These are phyloP conservation scores for Chloris gayana DNA, from an alignment of 176 grass and related monocot species.

Conservation along the genomic window DNA sequence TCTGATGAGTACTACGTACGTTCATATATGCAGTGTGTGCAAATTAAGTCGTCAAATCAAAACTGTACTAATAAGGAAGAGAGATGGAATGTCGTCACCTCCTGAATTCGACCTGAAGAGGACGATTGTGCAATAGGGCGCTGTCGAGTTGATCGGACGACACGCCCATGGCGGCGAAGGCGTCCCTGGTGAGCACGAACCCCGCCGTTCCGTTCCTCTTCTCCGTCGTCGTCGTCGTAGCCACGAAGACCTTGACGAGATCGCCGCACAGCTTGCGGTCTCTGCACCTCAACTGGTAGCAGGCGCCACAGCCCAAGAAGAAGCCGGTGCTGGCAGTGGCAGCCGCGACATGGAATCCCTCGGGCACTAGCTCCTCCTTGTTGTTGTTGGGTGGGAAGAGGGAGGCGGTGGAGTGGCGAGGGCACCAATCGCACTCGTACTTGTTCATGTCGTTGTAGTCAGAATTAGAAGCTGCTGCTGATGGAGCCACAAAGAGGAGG, in stretches of 20 bases:
- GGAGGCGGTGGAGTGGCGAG: conserved; percentile 45
- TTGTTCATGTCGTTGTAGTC: too few relatives aligned
- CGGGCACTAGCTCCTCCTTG: neutral
- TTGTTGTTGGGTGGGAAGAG: conserved; percentile 13
- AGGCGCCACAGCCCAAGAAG: conserved; percentile 58
- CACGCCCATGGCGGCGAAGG: conserved; percentile 51
- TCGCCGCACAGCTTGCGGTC: conserved; percentile 39
- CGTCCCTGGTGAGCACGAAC: conserved; percentile 42
- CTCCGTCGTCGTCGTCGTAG: neutral
- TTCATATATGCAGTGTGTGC: too few relatives aligned
- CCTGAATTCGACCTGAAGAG: conserved; percentile 52
- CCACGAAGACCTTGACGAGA: conserved; percentile 60
- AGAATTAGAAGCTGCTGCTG: neutral
- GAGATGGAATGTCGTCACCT: conserved; percentile 41
- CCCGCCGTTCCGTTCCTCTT: conserved; percentile 19
- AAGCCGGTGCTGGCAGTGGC: conserved; percentile 24
- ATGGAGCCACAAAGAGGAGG: neutral
- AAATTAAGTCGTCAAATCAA: too few relatives aligned
- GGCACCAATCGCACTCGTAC: conserved; percentile 52
- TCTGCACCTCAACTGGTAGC: conserved; percentile 68
- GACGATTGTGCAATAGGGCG: neutral
- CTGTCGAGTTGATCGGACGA: conserved; percentile 13
- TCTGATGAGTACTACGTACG: too few relatives aligned
- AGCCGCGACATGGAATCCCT: conserved; percentile 28
- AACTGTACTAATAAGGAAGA: too few relatives aligned